Evolutionary conservation across 768 basidiomycete genomes (phyloP).

Genomic region (Suillus hirtellus): DNA sequence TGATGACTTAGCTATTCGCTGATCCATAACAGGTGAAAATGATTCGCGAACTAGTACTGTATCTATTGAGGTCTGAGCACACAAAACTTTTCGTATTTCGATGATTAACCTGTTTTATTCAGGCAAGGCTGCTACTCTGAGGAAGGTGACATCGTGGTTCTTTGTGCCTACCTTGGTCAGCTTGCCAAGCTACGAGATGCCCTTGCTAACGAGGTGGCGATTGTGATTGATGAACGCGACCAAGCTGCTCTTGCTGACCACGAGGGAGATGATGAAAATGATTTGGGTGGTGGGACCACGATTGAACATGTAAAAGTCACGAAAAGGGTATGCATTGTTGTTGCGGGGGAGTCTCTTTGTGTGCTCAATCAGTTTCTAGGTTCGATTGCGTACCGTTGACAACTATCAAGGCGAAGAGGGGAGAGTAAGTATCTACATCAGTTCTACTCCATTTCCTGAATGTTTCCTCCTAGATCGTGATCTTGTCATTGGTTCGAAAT

Average conservation of each 20-base stretch:
- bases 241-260: slow-evolving; percentile 57
- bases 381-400: slow-evolving; percentile 72
- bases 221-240: slow-evolving; percentile 71
- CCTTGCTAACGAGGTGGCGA: slow-evolving; percentile 48
- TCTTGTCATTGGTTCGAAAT: slow-evolving; percentile 75
- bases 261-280: slow-evolving; percentile 39
- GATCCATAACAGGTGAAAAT: slow-evolving; percentile 36
- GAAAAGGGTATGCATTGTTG: slow-evolving; percentile 43
- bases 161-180: slow-evolving; percentile 56
- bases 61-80: slow-evolving; percentile 42
- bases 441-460: background rate
- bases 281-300: slow-evolving; percentile 12
- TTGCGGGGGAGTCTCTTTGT: background rate
- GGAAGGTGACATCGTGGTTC: slow-evolving; percentile 52
- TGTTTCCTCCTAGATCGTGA: slow-evolving; percentile 51
- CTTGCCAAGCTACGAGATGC: slow-evolving; percentile 45
- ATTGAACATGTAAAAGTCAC: slow-evolving; percentile 54
- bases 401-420: slow-evolving; percentile 80
- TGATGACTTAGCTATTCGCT: slow-evolving; percentile 8
- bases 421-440: slow-evolving; percentile 36
- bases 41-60: slow-evolving; percentile 54
- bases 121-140: slow-evolving; percentile 50
- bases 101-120: slow-evolving; percentile 1
- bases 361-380: slow-evolving; percentile 35
- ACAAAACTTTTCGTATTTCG: background rate